Conservation (phyloP, 768 basidiomycete species). For the Mrakia gelida region DNA sequence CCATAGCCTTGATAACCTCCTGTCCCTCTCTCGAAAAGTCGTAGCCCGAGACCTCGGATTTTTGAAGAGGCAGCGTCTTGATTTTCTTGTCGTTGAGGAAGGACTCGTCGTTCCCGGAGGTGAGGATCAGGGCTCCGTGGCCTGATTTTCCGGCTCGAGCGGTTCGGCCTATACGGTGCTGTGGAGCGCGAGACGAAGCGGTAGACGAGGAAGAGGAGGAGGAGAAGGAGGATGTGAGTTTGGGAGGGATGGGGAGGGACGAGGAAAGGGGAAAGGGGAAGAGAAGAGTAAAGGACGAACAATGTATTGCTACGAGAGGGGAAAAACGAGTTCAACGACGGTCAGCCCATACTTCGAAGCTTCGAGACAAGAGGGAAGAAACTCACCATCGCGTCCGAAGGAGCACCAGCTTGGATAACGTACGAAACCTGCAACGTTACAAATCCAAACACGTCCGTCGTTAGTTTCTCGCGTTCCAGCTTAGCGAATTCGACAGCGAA, state of each 20-base stretch:
- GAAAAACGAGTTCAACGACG: background rate
- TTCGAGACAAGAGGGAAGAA: too few species aligned
- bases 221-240: background rate
- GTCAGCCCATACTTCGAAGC: too few species aligned
- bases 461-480: too few species aligned
- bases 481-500: too few species aligned
- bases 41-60: background rate
- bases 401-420: conserved; percentile 54
- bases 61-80: conserved; percentile 39
- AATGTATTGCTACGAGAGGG: conserved; percentile 36
- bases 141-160: conserved; percentile 49
- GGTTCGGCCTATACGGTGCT: conserved; percentile 48
- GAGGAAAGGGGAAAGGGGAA: too few species aligned
- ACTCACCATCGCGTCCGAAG: conserved; percentile 30
- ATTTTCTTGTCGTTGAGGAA: conserved; percentile 53
- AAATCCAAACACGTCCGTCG: too few species aligned
- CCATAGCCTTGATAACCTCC: conserved; percentile 30
- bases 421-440: conserved; percentile 38
- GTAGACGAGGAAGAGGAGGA: background rate
- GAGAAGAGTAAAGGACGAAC: background rate
- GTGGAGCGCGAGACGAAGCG: background rate
- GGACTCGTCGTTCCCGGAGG: conserved; percentile 50
- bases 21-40: conserved; percentile 44
- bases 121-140: conserved; percentile 56
- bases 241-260: background rate